phyloP scores from a whole-genome alignment of 2,329 filamentous ascomycete genomes.

The Claviceps purpurea region DNA sequence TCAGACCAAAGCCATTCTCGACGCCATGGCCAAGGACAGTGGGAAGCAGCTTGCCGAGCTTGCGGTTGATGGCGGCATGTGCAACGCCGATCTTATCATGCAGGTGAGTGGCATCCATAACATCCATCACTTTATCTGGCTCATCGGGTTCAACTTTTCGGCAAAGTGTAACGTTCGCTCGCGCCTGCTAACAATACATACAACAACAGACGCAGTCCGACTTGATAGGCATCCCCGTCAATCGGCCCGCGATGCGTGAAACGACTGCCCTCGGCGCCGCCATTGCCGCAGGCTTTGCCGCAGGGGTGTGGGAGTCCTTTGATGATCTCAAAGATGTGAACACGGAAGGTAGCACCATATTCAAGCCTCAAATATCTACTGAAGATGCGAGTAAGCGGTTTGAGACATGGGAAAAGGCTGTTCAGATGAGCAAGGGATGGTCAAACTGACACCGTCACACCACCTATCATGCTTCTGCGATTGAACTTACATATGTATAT shows the following conservation, averaged over 20 bases:
- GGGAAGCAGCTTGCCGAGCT: constrained; percentile 58
- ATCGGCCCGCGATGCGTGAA: constrained; percentile 69
- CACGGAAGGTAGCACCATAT: constrained; percentile 52
- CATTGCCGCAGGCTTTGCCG: constrained; percentile 69
- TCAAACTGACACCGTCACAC: constrained; percentile 17
- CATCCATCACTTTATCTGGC: too few species aligned
- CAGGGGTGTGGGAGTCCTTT: constrained; percentile 61
- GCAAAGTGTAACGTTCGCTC: too few species aligned
- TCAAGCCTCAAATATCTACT: constrained; percentile 50
- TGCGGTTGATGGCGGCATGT: constrained; percentile 78
- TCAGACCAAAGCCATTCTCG: constrained; percentile 70
- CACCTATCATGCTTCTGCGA: background rate
- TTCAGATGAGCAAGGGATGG: constrained; percentile 70
- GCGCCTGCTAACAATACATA: background rate
- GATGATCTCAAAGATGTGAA: constrained; percentile 62
- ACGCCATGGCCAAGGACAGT: constrained; percentile 70
- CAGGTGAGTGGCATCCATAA: constrained; percentile 27
- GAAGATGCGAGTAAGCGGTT: constrained; percentile 51
- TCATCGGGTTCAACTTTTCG: too few species aligned
- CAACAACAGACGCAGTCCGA: constrained; percentile 54
- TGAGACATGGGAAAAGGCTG: constrained; percentile 60
- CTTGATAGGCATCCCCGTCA: constrained; percentile 65
- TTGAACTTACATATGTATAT: too few species aligned
- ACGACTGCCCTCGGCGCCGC: constrained; percentile 72
- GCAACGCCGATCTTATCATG: constrained; percentile 69